Conservation (phyloP, 176 grass and related monocot genomes). For the Ananas comosus region DNA sequence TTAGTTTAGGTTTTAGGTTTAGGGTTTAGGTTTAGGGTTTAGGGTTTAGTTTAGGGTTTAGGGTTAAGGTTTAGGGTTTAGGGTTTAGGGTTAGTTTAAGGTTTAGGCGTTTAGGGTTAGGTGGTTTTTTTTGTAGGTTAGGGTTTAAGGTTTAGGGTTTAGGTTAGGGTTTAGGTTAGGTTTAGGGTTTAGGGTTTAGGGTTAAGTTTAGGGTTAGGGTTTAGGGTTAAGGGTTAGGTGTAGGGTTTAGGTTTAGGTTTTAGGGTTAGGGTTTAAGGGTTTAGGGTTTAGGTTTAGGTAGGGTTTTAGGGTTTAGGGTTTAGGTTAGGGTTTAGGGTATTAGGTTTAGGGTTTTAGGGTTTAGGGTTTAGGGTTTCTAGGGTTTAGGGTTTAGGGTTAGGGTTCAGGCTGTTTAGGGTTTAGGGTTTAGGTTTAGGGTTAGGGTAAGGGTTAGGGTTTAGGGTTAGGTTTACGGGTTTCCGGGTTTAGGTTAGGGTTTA, state of each 20-base stretch:
- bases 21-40: no score
- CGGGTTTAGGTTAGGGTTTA: neutral
- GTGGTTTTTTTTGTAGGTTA: constrained; percentile 10
- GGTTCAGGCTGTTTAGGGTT: constrained; percentile 21
- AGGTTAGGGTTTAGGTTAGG: constrained; percentile 28
- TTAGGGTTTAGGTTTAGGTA: constrained; percentile 24
- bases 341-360: constrained; percentile 19
- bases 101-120: constrained; percentile 3
- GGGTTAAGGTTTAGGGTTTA: constrained; percentile 24
- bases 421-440: constrained; percentile 27
- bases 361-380: constrained; percentile 32
- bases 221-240: constrained; percentile 28
- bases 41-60: no score
- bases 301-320: constrained; percentile 14
- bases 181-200: constrained; percentile 33
- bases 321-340: constrained; percentile 25
- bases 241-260: constrained; percentile 32
- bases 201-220: constrained; percentile 32
- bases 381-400: constrained; percentile 26
- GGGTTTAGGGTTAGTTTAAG: no score
- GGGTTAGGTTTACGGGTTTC: constrained; percentile 13
- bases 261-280: constrained; percentile 21
- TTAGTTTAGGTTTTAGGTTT: constrained; percentile 17
- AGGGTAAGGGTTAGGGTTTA: constrained; percentile 17
- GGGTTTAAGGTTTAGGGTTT: constrained; percentile 28